Percentiles rank a stretch among this genome's conserved stretches.
Conservation (phyloP, 192 early-diverging fungal genomes). For the Rhizophagus sp. region DNA sequence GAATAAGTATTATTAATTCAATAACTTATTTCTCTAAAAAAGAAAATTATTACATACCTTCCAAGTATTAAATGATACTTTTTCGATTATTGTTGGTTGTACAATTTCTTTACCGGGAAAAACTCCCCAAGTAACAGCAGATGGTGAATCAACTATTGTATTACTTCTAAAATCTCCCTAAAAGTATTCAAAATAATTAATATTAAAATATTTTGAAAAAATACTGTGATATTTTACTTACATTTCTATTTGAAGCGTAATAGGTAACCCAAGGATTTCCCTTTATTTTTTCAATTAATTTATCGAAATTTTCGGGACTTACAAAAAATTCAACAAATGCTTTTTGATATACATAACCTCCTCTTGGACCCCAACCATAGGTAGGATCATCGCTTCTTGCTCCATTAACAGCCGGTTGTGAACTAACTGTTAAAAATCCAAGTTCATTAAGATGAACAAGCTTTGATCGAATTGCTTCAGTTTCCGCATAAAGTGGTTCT, state of each 20-base stretch:
- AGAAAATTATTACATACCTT: slow-evolving; percentile 46
- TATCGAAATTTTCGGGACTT: slow-evolving; percentile 61
- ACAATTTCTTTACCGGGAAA: slow-evolving; percentile 96
- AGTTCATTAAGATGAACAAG: slow-evolving; percentile 73
- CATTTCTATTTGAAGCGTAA: slow-evolving; percentile 82
- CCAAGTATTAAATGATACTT: slow-evolving; percentile 91
- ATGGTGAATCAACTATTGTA: slow-evolving; percentile 80
- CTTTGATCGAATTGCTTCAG: slow-evolving; percentile 66
- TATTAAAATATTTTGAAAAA: neutral
- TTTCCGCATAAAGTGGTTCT: slow-evolving; percentile 69
- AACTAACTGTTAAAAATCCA: slow-evolving; percentile 92
- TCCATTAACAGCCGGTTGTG: slow-evolving; percentile 95
- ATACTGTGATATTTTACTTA: slow-evolving; percentile 1
- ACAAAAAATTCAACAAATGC: slow-evolving; percentile 98
- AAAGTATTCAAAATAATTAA: neutral
- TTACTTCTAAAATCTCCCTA: slow-evolving; percentile 89
- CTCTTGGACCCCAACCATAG: slow-evolving; percentile 95
- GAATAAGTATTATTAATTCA: neutral
- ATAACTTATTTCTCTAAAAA: neutral
- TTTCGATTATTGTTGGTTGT: slow-evolving; percentile 95
- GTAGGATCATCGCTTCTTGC: slow-evolving; percentile 65
- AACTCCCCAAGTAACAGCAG: slow-evolving; percentile 98
- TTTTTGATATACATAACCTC: slow-evolving; percentile 97
- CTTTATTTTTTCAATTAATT: slow-evolving; percentile 68
- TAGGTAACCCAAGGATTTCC: slow-evolving; percentile 76